Evolutionary conservation across 2,329 filamentous ascomycete genomes (phyloP).

Genomic region (Penicillium sp.): DNA sequence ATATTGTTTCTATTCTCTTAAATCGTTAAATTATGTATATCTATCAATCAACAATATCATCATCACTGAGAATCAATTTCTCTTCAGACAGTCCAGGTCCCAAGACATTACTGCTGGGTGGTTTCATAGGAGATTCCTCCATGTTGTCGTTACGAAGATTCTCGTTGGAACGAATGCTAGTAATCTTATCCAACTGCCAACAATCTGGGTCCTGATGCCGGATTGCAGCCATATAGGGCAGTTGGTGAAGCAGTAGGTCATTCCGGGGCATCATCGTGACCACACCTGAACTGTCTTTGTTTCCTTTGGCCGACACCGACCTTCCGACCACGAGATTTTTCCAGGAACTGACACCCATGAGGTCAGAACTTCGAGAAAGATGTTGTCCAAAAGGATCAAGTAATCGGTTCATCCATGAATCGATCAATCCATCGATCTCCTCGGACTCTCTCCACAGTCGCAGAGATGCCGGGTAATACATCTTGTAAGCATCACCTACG

Average conservation of each 20-base stretch:
- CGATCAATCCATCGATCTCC: constrained; percentile 70
- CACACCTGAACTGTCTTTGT: constrained; percentile 4
- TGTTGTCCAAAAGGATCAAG: constrained; percentile 32
- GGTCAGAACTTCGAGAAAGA: constrained; percentile 30
- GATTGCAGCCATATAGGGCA: constrained; percentile 81
- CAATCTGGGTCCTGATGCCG: constrained; percentile 39
- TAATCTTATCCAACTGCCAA: constrained; percentile 65
- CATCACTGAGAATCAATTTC: constrained; percentile 72
- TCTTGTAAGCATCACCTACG: constrained; percentile 68
- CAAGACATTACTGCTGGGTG: constrained; percentile 26
- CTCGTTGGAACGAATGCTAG: constrained; percentile 51
- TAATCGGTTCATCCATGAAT: constrained; percentile 39
- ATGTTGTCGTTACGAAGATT: constrained; percentile 34
- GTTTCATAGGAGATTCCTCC: constrained; percentile 19
- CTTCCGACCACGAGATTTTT: constrained; percentile 20
- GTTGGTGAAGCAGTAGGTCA: constrained; percentile 66
- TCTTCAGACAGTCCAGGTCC: constrained; percentile 45
- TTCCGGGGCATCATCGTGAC: constrained; percentile 36
- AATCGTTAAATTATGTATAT: not conserved
- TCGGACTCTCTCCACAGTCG: constrained; percentile 82
- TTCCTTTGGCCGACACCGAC: constrained; percentile 1
- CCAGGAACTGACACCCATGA: constrained; percentile 40
- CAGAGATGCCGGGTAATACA: constrained; percentile 86
- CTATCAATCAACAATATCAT: constrained; percentile 71
- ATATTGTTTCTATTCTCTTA: not conserved